Evolutionary conservation across 2,329 filamentous ascomycete genomes (phyloP), one percentile per base, ranked within the genome.

Genomic region (Aschersonia sp.): DNA sequence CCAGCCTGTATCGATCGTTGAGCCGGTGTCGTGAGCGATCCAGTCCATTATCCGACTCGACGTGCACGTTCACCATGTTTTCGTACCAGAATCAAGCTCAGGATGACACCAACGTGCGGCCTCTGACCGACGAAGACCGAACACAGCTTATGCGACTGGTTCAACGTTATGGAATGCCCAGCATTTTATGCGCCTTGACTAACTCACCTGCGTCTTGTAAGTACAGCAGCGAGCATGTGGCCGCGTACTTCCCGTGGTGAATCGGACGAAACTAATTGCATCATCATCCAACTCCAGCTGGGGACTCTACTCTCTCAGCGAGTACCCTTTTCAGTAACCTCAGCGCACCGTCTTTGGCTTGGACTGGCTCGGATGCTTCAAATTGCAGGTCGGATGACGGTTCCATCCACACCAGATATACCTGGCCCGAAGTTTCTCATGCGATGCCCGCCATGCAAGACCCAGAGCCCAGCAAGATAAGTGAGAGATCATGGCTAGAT

Each of bases 331-430:
- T 67, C 50, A 69, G 66, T 58, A 65, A 60, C 51, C 57, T 61
- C 28, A 67, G 62, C 52, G 65, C 63, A 5, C 65, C 67, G 5
- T 68, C 67, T 5, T 55, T 69, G 47, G 63, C 61, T 20, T 70
- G 65, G 64, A 67, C 65, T 48, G 63, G 59, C 46, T 69, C 66
- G 5, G 65, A 67, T 46, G 60, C 59, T n/a, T 69, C 65, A 6
- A 59, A 66, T 41, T 64, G 59, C 45, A 58, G 61, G 44, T 66
- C 65, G 40, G 65, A 69, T 46, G 63, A 60, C 38, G 65, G 60
- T 2, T 69, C 66, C 30, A 60, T 69, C 48, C 58, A 63, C 48
- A 67, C 65, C 4, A 61, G 65, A 48, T 64, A 62, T 38, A 65
- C 62, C 9, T 67, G 64, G 63, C 61, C 60, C 44, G 64, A 66